phyloP scores from a whole-genome alignment of 2,329 filamentous ascomycete genomes.

The Epichloe hybrida region DNA sequence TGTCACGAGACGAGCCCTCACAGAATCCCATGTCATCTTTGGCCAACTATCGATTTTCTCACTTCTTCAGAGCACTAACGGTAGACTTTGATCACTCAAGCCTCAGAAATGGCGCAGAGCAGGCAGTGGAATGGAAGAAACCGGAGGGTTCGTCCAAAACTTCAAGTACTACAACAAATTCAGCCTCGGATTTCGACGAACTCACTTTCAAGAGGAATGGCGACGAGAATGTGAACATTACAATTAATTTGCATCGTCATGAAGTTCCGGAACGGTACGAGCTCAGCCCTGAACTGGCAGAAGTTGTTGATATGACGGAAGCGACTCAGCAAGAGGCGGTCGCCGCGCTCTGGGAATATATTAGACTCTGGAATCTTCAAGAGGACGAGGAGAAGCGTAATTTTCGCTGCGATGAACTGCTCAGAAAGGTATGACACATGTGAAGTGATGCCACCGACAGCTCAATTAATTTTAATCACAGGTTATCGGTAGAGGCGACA shows the following conservation, averaged over 20 bases:
- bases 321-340: constrained; percentile 80
- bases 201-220: constrained; percentile 83
- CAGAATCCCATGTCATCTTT: constrained; percentile 7
- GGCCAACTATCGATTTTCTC: constrained; percentile 48
- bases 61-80: constrained; percentile 70
- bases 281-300: constrained; percentile 64
- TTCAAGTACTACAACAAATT: constrained; percentile 24
- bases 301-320: constrained; percentile 74
- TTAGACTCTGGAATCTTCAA: constrained; percentile 70
- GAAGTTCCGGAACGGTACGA: constrained; percentile 77
- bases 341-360: constrained; percentile 92
- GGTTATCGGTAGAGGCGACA: constrained; percentile 61
- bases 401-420: constrained; percentile 74
- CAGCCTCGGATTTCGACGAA: constrained; percentile 72
- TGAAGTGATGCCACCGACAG: too few relatives aligned
- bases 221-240: constrained; percentile 86
- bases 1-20: constrained; percentile 36
- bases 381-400: constrained; percentile 92
- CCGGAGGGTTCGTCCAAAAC: constrained; percentile 45
- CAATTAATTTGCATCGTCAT: constrained; percentile 71
- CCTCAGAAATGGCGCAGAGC: constrained; percentile 40
- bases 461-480: constrained; percentile 21
- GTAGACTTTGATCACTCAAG: constrained; percentile 57
- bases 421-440: constrained; percentile 51
- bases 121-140: constrained; percentile 75